phyloP scores from a whole-genome alignment of 2,329 filamentous ascomycete genomes.

The Falciphora oryzae region DNA sequence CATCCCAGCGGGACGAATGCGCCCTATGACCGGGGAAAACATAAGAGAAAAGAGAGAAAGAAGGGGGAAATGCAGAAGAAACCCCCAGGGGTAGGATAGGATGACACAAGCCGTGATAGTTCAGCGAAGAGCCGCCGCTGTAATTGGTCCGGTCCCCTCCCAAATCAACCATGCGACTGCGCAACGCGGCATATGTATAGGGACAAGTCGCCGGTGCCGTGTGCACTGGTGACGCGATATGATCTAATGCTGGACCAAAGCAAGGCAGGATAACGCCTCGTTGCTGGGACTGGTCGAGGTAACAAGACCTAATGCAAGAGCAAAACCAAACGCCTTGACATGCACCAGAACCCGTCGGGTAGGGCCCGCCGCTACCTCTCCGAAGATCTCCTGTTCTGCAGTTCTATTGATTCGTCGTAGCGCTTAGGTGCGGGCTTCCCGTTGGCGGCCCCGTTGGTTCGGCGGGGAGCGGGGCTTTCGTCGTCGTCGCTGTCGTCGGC shows the following conservation, averaged over 20 bases:
- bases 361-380: conserved; percentile 22
- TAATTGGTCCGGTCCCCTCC: neutral
- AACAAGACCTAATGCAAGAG: neutral
- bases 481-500: conserved; percentile 71
- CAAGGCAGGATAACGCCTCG: neutral
- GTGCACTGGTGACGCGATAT: neutral
- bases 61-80: neutral
- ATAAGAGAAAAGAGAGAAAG: neutral
- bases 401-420: conserved; percentile 34
- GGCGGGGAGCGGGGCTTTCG: conserved; percentile 30
- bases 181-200: neutral
- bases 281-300: conserved; percentile 14
- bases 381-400: conserved; percentile 40
- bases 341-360: neutral
- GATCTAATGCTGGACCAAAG: neutral
- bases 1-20: neutral
- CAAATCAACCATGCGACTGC: neutral
- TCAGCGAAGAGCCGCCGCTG: neutral
- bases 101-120: neutral
- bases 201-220: neutral
- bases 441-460: conserved; percentile 20
- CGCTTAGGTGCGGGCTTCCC: conserved; percentile 26
- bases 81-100: neutral
- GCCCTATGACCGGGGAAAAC: neutral
- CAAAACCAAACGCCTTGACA: neutral